Evolutionary conservation across 148 eudicot species (phyloP), one percentile per base, ranked within the genome.

Genomic region (Camellia sinensis): DNA sequence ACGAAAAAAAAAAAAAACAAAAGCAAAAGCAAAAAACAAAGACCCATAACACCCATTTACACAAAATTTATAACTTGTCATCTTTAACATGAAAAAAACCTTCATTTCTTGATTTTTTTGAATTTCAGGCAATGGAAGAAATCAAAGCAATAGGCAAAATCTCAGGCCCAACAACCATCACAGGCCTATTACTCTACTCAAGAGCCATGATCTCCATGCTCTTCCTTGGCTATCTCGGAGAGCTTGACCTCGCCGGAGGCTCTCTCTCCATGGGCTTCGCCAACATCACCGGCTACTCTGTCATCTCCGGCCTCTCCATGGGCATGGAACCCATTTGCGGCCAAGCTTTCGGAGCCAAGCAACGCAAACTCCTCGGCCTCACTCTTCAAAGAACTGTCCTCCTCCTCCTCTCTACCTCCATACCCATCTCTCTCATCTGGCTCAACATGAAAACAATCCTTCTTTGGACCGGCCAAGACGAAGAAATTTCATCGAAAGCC

Each of bases 251-350:
- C 2, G 99, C 99, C 44, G 99, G 94, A 0, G 99, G 99, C 14
- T 91, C 99, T 2, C 92, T 96, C 22, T 77, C 98, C 62, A 91
- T 96, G 3, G 97, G 98, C 9, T 89, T 96, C 22, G 99, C 99
- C 5, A 96, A 96, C 92, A 93, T 96, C 14, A 96, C 99, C 37
- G 99, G 99, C 61, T 96, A 93, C 88, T 93, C 99, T 3, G 91
- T 96, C 57, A 83, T 96, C 80, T 91, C 97, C 0, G 99, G 99
- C 11, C 57, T 96, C n/a, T 93, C 98, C 86, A 93, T 93, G 97
- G 99, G 98, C 9, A 96, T 96, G 99, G 99, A 96, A 41, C 99
- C 99, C 60, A 93, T 96, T 29, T 93, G 98, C 80, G 98, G 98
- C 21, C 99, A 96, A 81, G 98, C 98, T 21, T 93, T 87, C 44